Evolutionary conservation across 2,329 filamentous ascomycete species (phyloP), one percentile per base, ranked within the genome.

Genomic region (Hypoxylon sp.): DNA sequence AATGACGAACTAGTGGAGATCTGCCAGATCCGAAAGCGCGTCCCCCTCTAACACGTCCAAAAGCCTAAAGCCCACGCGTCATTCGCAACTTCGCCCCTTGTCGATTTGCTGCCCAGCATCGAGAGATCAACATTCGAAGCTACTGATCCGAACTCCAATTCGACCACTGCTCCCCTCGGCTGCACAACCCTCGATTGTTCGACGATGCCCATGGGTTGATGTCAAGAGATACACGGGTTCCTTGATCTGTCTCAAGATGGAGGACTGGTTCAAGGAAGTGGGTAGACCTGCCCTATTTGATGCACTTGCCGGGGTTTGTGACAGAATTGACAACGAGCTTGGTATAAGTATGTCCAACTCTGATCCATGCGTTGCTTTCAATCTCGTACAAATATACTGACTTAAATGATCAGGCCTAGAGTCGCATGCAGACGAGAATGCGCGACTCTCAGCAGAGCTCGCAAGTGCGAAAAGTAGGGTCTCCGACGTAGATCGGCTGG

Each of bases 401-500:
- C 47, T 8, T 43, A 7, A 11, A 6, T 20, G n/a, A 55, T 44
- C 24, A 74, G 69, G 58, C 26, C 44, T 70, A 19, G 46, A 57
- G 55, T 55, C 57, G 11, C 62, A 65, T 41, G 52, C 50, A 48
- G 61, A 68, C 22, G 64, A 66, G 26, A 70, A 74, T 56, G 60
- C 63, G 7, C 65, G 72, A 19, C 72, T 77, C 47, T 52, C 68
- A 10, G 66, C 74, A 5, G 79, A 82, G 63, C 61, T 82, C 8
- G 71, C 75, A 22, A 67, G 69, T n/a, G 68, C 81, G 4, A 76
- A 66, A 43, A 66, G 62, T 11, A 73, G 68, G 20, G 75, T 74
- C n/a, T 73, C 71, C 15, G 66, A 73, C 24, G 75, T 76, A 19
- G 74, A 77, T 13, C 70, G 65, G 1, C 68, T 85, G 24, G 77